Base-by-base conservation (phyloP, 345 rosid genomes). In the Populus davidiana region DNA sequence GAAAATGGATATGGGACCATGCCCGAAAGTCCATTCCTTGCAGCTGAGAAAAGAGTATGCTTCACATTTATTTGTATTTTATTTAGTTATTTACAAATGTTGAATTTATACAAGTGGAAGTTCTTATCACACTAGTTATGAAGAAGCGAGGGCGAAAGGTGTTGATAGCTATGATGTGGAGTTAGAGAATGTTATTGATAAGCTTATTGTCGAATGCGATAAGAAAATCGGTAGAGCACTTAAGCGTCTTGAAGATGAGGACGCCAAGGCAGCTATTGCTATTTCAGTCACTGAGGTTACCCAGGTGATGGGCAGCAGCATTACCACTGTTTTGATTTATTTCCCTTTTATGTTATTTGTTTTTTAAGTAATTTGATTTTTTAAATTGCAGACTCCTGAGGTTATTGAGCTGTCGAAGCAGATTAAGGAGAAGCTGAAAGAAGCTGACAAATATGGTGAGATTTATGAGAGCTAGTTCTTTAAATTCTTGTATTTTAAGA, bases 1-100 rank as follows among this genome's bases (percentile, higher is more conserved):
- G 98, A 96, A 96, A 91, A 96, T 96, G 99, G 99, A 96, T 81
- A 93, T 96, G 99, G 99, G 99, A 50, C 98, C 99, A 5, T 96
- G 99, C 84, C 97, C 99, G 31, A 96, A 96, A 85, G 97, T 94
- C 75, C 99, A 96, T 85, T 96, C 99, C 41, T 85, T 92, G 84
- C 97, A 90, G 86, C 92, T 96, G 81, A 86, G 99, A 80, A 94
- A 94, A 90, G 98, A 94, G 97, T 92, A 95, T 89, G 96, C 92
- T 86, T 86, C 74, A 0, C 36, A 20, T 59, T 59, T 59, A 20
- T 78, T 70, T 33, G 23, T 18, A n/a, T 21, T 47, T 0, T 14
- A 25, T n/a, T 78, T 38, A 4, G 27, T n/a, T 43, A 18, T 36
- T 39, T 38, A 21, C 17, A 5, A 25, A 20, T 14, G 63, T 56